These are phyloP conservation scores for Prorocentrum cordatum DNA, from an alignment of 169 alveolate species.

Conservation along the genomic window DNA sequence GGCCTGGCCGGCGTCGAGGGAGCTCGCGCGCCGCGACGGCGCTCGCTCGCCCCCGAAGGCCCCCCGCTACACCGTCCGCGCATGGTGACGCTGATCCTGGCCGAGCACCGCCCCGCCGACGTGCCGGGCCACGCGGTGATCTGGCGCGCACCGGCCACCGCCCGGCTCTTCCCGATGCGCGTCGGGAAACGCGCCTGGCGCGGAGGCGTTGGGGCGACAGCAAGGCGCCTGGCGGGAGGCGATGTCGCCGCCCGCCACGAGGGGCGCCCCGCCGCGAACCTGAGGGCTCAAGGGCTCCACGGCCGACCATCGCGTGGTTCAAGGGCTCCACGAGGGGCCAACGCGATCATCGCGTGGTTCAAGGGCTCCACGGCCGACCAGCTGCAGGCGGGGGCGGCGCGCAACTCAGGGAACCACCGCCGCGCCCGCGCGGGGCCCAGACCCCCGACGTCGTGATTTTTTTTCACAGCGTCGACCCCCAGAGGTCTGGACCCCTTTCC, in stretches of 20 bases:
- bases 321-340: too few species aligned
- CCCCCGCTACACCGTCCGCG: neutral
- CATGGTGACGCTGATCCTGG: neutral
- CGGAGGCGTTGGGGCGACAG: neutral
- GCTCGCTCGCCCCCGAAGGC: neutral
- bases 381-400: neutral
- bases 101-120: neutral
- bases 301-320: too few species aligned
- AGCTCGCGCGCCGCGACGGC: neutral
- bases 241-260: neutral
- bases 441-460: too few species aligned
- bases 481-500: too few species aligned
- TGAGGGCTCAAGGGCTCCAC: neutral
- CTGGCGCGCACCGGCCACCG: neutral
- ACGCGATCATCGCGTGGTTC: too few species aligned
- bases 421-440: neutral
- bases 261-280: neutral
- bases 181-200: neutral
- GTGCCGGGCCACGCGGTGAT: neutral
- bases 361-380: too few species aligned
- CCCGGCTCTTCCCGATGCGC: neutral
- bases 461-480: too few species aligned
- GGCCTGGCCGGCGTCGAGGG: neutral
- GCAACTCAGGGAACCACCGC: neutral
- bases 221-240: neutral